Percentiles rank a stretch among this genome's conserved stretches.
phyloP scores from a whole-genome alignment of 2,329 filamentous ascomycete genomes.

The Apiospora aurea region DNA sequence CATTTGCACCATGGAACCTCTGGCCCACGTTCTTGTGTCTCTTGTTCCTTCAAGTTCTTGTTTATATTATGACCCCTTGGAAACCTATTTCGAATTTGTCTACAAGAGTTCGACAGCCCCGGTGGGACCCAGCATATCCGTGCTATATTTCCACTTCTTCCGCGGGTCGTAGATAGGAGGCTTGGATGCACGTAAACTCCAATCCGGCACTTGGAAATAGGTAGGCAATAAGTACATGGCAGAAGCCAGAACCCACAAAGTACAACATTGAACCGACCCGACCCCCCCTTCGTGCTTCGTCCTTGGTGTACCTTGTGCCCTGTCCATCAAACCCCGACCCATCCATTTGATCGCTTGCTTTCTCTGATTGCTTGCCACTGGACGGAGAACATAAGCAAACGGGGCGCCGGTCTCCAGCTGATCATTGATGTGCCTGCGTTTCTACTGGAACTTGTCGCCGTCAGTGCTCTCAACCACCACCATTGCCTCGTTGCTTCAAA shows the following conservation, averaged over 20 bases:
- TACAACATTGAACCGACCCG: neutral
- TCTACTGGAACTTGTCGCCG: neutral
- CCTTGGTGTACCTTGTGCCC: neutral
- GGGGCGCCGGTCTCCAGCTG: conserved; percentile 21
- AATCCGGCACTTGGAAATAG: neutral
- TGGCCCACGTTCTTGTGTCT: neutral
- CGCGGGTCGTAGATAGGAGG: neutral
- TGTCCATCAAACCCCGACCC: neutral
- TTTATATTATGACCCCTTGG: neutral
- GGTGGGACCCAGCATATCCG: neutral
- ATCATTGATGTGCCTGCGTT: conserved; percentile 3
- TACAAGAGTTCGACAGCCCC: neutral
- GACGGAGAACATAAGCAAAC: conserved; percentile 15
- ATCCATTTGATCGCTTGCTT: neutral
- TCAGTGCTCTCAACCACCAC: neutral
- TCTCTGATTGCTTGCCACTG: conserved; percentile 13
- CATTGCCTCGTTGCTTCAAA: neutral
- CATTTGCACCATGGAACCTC: too few species aligned
- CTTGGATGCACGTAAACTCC: conserved; percentile 1
- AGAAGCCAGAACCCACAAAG: conserved; percentile 15
- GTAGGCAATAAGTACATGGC: neutral
- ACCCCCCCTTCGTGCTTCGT: neutral
- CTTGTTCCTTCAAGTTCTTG: neutral
- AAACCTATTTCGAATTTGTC: neutral
- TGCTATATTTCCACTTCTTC: neutral